Evolutionary conservation across 805 yeast genomes (phyloP).

Genomic region (Zygotorulaspora chibaensis): DNA sequence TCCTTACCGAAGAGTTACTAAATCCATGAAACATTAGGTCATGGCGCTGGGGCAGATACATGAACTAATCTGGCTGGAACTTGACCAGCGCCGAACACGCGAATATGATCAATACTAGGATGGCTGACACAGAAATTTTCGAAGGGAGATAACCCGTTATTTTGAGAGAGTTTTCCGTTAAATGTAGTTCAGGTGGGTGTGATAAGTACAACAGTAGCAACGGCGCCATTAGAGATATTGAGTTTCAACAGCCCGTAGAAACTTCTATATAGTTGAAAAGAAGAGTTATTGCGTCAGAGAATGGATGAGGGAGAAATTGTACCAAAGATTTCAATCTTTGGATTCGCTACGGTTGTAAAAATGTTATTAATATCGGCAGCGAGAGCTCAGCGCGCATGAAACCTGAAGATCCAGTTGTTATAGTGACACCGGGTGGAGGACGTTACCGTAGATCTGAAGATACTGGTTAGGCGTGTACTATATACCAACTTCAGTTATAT

Average conservation of each 20-base stretch:
- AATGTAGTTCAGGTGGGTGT: slow-evolving; percentile 72
- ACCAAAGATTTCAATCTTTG: slow-evolving; percentile 60
- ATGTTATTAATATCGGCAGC: slow-evolving; percentile 56
- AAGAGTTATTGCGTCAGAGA: slow-evolving; percentile 79
- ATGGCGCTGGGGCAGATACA: slow-evolving; percentile 97
- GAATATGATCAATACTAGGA: slow-evolving; percentile 89
- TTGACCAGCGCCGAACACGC: slow-evolving; percentile 89
- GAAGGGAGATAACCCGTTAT: slow-evolving; percentile 85
- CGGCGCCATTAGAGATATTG: slow-evolving; percentile 80
- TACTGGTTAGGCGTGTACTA: background rate
- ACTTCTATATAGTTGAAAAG: slow-evolving; percentile 83
- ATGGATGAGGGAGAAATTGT: slow-evolving; percentile 76
- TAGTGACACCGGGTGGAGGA: slow-evolving; percentile 82
- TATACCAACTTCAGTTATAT: background rate
- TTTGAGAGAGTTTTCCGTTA: slow-evolving; percentile 62
- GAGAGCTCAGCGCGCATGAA: slow-evolving; percentile 54
- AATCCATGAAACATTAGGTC: slow-evolving; percentile 87
- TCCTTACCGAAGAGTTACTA: slow-evolving; percentile 40
- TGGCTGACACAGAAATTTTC: slow-evolving; percentile 84
- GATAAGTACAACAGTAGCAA: slow-evolving; percentile 75
- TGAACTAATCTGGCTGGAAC: slow-evolving; percentile 73
- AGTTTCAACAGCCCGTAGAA: slow-evolving; percentile 63
- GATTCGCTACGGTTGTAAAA: slow-evolving; percentile 38
- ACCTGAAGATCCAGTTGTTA: slow-evolving; percentile 61
- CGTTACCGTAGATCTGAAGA: slow-evolving; percentile 30